phyloP scores from a whole-genome alignment of 768 basidiomycete species.

The Asterophora parasitica region DNA sequence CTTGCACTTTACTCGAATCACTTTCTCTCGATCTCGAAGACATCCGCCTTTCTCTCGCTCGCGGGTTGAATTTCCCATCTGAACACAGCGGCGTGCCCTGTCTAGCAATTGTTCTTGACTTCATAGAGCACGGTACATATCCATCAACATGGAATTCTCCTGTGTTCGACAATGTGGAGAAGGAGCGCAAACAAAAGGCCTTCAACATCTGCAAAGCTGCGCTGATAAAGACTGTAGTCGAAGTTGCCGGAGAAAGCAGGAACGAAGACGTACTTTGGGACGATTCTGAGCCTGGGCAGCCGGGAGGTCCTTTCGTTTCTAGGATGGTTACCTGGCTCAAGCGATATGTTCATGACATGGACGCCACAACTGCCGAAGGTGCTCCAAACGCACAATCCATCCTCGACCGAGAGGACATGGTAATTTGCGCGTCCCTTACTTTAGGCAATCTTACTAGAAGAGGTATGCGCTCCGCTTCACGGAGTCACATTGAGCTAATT shows the following conservation, averaged over 20 bases:
- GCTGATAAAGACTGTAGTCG: constrained; percentile 80
- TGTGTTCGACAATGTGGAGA: constrained; percentile 43
- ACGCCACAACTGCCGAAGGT: constrained; percentile 24
- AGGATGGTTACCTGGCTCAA: constrained; percentile 77
- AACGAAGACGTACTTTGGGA: constrained; percentile 80
- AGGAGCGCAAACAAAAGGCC: constrained; percentile 57
- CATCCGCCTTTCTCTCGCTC: constrained; percentile 66
- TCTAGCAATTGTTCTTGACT: constrained; percentile 59
- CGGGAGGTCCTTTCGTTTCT: constrained; percentile 68
- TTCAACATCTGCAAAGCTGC: constrained; percentile 84
- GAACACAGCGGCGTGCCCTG: constrained; percentile 55
- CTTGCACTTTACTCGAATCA: constrained; percentile 72
- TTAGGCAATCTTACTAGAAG: constrained; percentile 77
- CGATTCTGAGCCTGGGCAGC: constrained; percentile 45
- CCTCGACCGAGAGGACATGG: constrained; percentile 60
- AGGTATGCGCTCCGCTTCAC: constrained; percentile 41
- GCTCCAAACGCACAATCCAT: constrained; percentile 18
- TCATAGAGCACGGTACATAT: constrained; percentile 70
- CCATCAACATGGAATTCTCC: constrained; percentile 57
- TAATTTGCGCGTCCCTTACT: constrained; percentile 77
- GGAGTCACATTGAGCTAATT: not conserved
- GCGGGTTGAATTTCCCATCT: constrained; percentile 53
- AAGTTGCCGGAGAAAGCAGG: constrained; percentile 76
- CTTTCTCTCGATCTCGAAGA: constrained; percentile 76
- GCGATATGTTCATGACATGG: constrained; percentile 40